Evolutionary conservation across 202 grass and related monocot genomes (phyloP).

Genomic region (Dendrocalamus latiflorus): DNA sequence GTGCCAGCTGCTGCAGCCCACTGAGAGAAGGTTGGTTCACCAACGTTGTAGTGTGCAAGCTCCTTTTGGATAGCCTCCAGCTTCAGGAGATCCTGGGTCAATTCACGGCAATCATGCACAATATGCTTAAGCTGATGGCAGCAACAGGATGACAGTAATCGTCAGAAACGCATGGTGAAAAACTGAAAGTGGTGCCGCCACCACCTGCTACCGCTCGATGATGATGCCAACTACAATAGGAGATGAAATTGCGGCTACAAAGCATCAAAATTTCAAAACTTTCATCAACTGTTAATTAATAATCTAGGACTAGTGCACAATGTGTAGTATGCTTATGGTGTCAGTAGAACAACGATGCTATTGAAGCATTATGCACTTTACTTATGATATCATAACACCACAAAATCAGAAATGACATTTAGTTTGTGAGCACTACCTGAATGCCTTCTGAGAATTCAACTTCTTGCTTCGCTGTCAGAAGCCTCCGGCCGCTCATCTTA

Average conservation of each 20-base stretch:
- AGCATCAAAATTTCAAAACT: neutral
- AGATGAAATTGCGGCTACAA: neutral
- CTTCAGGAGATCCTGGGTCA: conserved; percentile 63
- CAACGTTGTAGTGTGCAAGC: conserved; percentile 34
- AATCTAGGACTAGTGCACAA: neutral
- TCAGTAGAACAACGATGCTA: neutral
- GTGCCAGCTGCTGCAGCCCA: conserved; percentile 71
- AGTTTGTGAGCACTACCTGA: conserved; percentile 44
- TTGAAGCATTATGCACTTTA: neutral
- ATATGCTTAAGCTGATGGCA: conserved; percentile 2
- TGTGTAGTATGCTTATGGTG: neutral
- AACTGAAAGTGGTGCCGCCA: neutral
- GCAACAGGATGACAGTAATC: neutral
- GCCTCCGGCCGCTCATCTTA: conserved; percentile 47
- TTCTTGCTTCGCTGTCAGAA: conserved; percentile 66
- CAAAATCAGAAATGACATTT: neutral
- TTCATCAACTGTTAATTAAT: neutral
- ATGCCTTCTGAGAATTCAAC: conserved; percentile 70
- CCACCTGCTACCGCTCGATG: neutral
- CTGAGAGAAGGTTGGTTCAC: conserved; percentile 60
- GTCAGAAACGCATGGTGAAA: neutral
- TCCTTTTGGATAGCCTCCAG: conserved; percentile 50
- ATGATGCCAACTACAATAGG: neutral
- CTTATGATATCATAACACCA: neutral
- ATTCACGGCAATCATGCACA: conserved; percentile 2